Evolutionary conservation across 352 stramenopile species (phyloP), one percentile per base, ranked within the genome.

Genomic region (Phytopythium aichiense): DNA sequence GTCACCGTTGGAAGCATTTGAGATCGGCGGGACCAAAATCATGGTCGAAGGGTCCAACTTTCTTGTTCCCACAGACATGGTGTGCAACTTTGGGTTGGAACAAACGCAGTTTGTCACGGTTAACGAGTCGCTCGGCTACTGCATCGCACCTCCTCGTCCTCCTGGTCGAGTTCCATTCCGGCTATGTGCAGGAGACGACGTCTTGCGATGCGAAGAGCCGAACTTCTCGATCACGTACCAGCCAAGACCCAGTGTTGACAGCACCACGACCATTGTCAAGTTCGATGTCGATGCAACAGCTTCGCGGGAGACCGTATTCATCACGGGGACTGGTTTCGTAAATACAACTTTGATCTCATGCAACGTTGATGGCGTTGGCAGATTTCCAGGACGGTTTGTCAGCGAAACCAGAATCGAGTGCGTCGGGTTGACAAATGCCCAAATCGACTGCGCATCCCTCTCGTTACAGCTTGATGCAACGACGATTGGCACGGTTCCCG

Each of bases 91-190:
- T 46, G 54, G 72, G 7, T 61, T 59, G 25, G 56, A 64, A 23
- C 46, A 60, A n/a, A 22, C 59, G 31, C 55, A 48, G 15, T 60
- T 83, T 43, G 58, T n/a, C 25, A 33, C 70, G 15, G 20, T 83
- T 1, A 83, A 80, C 56, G 22, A 13, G 1, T 76, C 65, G 2
- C 20, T 67, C 25, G 55, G 73, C n/a, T 67, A 60, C 16, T 88
- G 79, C 56, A 33, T 59, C 30, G 42, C 67, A 2, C 70, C 72
- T n/a, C 35, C 68, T 37, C 72, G 73, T 60, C 22, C 54, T 25
- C 63, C 67, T 0, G 72, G 76, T 1, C 37, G 37, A 20, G 64
- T 79, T 3, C 30, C 71, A 28, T 18, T 87, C 6, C 61, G 60
- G 3, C 30, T 88, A 0, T 86, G 76, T 28, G 20, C 83, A 11